phyloP scores from a whole-genome alignment of 106 monocot genomes.

The Dendrobium catenatum region DNA sequence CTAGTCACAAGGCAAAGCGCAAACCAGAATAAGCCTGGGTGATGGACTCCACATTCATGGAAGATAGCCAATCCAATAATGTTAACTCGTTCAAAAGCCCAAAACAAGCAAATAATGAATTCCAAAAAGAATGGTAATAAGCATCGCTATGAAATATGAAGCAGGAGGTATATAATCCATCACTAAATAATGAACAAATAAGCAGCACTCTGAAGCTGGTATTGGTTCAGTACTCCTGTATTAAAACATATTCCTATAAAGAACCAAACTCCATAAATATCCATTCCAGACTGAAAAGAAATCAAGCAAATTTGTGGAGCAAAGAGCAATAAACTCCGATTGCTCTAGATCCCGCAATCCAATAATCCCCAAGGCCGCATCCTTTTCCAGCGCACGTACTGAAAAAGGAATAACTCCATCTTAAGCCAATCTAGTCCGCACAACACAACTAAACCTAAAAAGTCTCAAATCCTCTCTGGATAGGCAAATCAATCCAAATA shows the following conservation, averaged over 20 bases:
- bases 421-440: not conserved
- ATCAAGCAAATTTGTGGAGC: not conserved
- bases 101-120: not conserved
- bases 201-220: too few relatives aligned
- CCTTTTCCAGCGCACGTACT: not conserved
- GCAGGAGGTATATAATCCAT: not conserved
- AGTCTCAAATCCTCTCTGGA: not conserved
- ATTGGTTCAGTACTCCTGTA: not conserved
- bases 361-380: not conserved
- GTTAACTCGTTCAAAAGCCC: not conserved
- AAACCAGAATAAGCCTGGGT: not conserved
- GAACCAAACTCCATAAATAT: not conserved
- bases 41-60: not conserved
- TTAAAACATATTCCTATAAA: not conserved
- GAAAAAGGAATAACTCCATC: not conserved
- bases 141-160: not conserved
- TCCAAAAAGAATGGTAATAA: not conserved
- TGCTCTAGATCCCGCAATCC: not conserved
- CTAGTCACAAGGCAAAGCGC: not conserved
- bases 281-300: not conserved
- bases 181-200: too few relatives aligned
- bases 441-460: not conserved
- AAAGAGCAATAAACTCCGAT: not conserved
- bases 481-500: not conserved
- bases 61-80: not conserved